Evolutionary conservation across 371 early-diverging fungal genomes (phyloP), one percentile per base, ranked within the genome.

Genomic region (Mortierella sp.): DNA sequence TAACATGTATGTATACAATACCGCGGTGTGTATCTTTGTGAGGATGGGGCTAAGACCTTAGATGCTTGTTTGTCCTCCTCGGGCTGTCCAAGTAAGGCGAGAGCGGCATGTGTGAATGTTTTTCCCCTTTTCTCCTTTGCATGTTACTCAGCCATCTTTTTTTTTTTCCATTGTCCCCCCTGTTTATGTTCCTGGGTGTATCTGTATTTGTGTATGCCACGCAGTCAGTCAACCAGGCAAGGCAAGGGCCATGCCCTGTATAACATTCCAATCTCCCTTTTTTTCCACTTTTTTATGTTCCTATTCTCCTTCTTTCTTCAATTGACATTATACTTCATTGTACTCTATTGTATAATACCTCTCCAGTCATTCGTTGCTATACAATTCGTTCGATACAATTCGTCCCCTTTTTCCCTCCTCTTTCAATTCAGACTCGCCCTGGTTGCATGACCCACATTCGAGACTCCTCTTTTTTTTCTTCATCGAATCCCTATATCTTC

Each of bases 181-280:
- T n/a, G n/a, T 58, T n/a, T 58, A 58, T 58, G 60, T 58, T 14
- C 51, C 11, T 29, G 58, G n/a, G 11, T 58, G 58, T 58, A 55
- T 55, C 7, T 55, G 27, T 55, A 6, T 54, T 3, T 54, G 21
- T 21, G 21, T 54, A 58, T 58, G 60, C 60, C 60, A 58, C 32
- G 60, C 60, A 58, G 60, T 27, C 60, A 29, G 29, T 3, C 32
- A 3, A 0, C 4, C 27, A 6, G 56, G 7, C 56, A 8, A n/a
- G 49, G 49, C 49, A 51, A 51, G 51, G 51, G 27, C 29, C 56
- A n/a, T 56, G 27, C 56, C 18, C n/a, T 46, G 38, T 72, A 24
- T 58, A 60, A 58, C 78, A 78, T 78, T 72, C 73, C 73, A 65
- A 10, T 8, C 74, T 74, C 44, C 74, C 56, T 70, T 44, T 74